phyloP scores from a whole-genome alignment of 495 filamentous ascomycete species.

The Lophiotrema nucula region DNA sequence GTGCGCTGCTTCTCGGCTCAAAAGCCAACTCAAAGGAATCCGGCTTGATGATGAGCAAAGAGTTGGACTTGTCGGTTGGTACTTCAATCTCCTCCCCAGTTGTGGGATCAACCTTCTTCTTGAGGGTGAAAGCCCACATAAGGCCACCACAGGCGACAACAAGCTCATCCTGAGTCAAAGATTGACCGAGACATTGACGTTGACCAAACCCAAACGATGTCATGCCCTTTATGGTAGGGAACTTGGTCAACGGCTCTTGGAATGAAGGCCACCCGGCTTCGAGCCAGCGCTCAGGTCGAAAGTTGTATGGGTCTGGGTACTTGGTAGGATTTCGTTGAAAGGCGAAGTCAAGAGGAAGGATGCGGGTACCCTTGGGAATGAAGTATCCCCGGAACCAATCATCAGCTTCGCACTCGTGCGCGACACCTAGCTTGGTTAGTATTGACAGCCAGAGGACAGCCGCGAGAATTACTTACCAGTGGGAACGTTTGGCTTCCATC shows the following conservation, averaged over 20 bases:
- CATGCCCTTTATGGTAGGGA: slow-evolving; percentile 36
- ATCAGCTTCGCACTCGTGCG: slow-evolving; percentile 35
- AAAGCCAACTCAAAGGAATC: slow-evolving; percentile 41
- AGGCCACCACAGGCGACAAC: slow-evolving; percentile 37
- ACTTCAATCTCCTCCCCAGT: slow-evolving; percentile 50
- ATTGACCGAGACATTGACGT: slow-evolving; percentile 40
- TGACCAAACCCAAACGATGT: slow-evolving; percentile 39
- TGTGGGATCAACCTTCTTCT: slow-evolving; percentile 32
- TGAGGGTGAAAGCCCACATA: slow-evolving; percentile 41
- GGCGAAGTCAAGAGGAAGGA: slow-evolving; percentile 35
- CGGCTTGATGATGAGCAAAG: slow-evolving; percentile 42
- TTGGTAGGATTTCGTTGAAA: slow-evolving; percentile 39
- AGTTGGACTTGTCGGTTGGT: slow-evolving; percentile 37
- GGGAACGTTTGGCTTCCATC: slow-evolving; percentile 35
- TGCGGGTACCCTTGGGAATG: slow-evolving; percentile 37
- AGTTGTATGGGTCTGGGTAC: slow-evolving; percentile 43
- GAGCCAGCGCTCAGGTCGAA: slow-evolving; percentile 43
- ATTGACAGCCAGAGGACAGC: neutral
- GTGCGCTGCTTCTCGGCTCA: slow-evolving; percentile 32
- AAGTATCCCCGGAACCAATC: slow-evolving; percentile 39
- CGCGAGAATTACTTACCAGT: slow-evolving; percentile 15
- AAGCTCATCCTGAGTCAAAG: slow-evolving; percentile 39
- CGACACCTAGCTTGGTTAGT: slow-evolving; percentile 16
- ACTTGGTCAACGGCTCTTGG: slow-evolving; percentile 34
- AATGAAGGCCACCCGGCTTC: slow-evolving; percentile 37